Conservation (phyloP, 345 rosid genomes). For the Linum lewisii region DNA sequence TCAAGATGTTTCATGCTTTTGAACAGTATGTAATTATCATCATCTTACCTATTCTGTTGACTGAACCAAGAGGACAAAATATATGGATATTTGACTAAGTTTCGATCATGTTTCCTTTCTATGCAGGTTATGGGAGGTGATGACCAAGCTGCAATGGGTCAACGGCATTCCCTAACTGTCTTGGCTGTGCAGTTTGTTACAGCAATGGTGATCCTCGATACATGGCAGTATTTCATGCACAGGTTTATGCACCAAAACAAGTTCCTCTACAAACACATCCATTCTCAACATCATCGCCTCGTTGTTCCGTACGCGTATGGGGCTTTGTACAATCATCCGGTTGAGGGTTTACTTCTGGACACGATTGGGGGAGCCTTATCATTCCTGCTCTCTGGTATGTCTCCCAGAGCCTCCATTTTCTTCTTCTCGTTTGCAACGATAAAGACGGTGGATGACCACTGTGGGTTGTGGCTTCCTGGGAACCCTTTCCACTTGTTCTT, state of each 20-base stretch:
- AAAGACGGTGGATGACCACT: conserved; percentile 80
- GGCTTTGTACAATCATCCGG: conserved; percentile 69
- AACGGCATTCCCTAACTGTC: conserved; percentile 38
- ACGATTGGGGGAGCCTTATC: conserved; percentile 76
- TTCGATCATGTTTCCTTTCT: background rate
- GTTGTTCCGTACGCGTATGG: conserved; percentile 79
- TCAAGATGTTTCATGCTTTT: too few relatives aligned
- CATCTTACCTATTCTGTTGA: too few relatives aligned
- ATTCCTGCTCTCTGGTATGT: conserved; percentile 75
- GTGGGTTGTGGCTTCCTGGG: conserved; percentile 81
- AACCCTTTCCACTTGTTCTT: conserved; percentile 39
- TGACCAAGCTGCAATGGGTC: conserved; percentile 21
- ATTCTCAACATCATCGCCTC: conserved; percentile 76
- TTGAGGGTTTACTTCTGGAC: conserved; percentile 72
- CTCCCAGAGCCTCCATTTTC: conserved; percentile 66
- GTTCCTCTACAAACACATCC: conserved; percentile 69
- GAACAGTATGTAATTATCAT: too few relatives aligned
- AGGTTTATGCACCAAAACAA: conserved; percentile 78
- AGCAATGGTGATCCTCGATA: conserved; percentile 67
- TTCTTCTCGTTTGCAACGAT: conserved; percentile 89
- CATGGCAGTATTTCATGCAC: conserved; percentile 88
- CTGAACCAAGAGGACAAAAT: background rate
- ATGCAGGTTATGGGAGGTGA: conserved; percentile 62
- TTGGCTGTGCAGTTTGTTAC: conserved; percentile 52
- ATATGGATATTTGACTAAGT: too few relatives aligned